Evolutionary conservation across 768 basidiomycete species (phyloP).

Genomic region (Rhizopogon roseolus): DNA sequence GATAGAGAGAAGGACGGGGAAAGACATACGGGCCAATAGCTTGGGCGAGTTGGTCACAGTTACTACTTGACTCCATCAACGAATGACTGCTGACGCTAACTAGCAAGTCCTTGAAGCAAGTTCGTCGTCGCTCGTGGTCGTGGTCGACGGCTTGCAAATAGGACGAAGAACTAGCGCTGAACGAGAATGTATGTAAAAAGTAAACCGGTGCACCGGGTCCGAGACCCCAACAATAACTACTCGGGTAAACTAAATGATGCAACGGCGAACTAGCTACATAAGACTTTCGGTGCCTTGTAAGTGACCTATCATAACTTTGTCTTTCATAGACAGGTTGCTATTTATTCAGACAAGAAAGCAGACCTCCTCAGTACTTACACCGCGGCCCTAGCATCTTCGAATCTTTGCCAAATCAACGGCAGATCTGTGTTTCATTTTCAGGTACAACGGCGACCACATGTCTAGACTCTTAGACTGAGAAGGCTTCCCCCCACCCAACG

Average conservation of each 20-base stretch:
- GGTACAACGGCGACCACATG: no score
- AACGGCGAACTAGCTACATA: no score
- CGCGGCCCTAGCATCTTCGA: no score
- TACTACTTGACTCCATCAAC: not conserved
- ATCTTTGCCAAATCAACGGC: no score
- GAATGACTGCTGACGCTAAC: not conserved
- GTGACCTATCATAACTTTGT: no score
- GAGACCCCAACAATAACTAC: not conserved
- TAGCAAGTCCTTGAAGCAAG: not conserved
- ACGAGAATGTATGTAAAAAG: not conserved
- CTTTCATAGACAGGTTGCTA: no score
- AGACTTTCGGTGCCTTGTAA: no score
- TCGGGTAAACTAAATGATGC: not conserved
- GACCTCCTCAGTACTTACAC: no score
- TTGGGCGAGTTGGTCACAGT: not conserved
- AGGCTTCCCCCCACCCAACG: no score
- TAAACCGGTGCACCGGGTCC: not conserved
- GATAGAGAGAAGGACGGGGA: constrained; percentile 1
- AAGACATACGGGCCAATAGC: constrained; percentile 26
- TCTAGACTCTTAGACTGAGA: no score
- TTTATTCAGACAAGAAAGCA: no score
- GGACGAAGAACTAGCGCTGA: not conserved
- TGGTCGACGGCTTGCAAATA: not conserved
- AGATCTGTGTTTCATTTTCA: no score
- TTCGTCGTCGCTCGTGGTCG: not conserved